These are phyloP conservation scores for Yarrowia osloensis DNA, from an alignment of 805 yeast genomes.

Conservation along the genomic window DNA sequence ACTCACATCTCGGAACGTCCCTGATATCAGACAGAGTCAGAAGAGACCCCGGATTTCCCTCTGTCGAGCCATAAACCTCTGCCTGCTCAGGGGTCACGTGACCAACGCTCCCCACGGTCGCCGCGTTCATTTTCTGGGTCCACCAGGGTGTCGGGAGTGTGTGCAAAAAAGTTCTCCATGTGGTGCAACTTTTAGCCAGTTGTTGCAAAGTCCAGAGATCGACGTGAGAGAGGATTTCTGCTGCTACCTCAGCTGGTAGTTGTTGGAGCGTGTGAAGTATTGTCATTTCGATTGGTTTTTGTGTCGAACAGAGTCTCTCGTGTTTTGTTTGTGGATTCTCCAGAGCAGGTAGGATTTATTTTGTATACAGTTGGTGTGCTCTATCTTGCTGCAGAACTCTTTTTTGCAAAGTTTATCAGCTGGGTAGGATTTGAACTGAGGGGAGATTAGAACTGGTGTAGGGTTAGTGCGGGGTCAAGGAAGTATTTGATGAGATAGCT, in stretches of 20 bases:
- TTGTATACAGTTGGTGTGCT: background rate
- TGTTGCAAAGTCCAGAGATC: background rate
- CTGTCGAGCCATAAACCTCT: background rate
- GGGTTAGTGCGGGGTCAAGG: too few species aligned
- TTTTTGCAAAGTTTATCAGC: background rate
- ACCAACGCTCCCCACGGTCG: background rate
- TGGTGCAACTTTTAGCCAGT: background rate
- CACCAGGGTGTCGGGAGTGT: background rate
- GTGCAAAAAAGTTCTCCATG: background rate
- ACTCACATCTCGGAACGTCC: background rate
- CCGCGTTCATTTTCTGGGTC: background rate
- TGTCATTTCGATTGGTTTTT: background rate
- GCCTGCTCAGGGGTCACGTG: background rate
- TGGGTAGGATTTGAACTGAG: too few species aligned
- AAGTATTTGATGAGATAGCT: too few species aligned
- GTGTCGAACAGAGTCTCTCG: background rate
- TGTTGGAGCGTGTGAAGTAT: background rate
- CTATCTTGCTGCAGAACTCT: constrained; percentile 23
- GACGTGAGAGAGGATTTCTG: background rate
- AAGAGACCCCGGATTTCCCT: background rate
- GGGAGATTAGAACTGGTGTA: too few species aligned
- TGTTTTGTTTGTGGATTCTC: background rate
- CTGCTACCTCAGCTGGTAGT: background rate
- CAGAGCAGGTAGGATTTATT: background rate
- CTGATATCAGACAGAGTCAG: background rate